Base-by-base conservation (phyloP, 805 yeast species). In the Kodamaea kaohsiungensis region DNA sequence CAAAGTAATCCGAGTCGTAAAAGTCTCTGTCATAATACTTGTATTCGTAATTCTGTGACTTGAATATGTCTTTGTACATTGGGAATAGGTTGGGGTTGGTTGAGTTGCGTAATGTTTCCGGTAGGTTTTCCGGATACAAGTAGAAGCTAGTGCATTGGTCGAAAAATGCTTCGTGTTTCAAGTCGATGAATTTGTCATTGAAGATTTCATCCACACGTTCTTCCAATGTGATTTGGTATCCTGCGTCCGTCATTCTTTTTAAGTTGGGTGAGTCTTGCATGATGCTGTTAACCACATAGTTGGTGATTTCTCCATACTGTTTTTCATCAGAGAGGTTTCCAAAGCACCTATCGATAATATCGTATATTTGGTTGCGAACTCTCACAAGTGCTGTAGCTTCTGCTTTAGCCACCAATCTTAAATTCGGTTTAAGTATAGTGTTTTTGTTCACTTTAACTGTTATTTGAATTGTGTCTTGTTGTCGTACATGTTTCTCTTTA, bases 61-160 rank as follows among this genome's bases (percentile, higher is more conserved):
- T 56, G 65, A 66, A 66, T 3, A 66, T 58, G 2, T 60, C 56
- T 9, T 49, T 51, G 51, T 63, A 67, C 39, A 49, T 45, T 7
- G 49, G 33, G 43, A 55, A 65, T 48, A 63, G 55, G 7, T 53
- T 48, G 9, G 66, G 65, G 17, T 59, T 62, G 22, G 43, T 37
- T 9, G 51, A 12, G 19, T 57, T 54, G 3, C 46, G 46, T 38
- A 43, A 42, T 35, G 48, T 13, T 13, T 46, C 33, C 43, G 48
- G 49, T 10, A 42, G 27, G 30, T 37, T 38, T 9, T 43, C 35
- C 4, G 49, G 46, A n/a, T 45, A 48, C 27, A 45, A 39, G 48
- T 40, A 33, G 19, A 40, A 38, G 3, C 22, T 30, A 7, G 53
- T 51, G 39, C 52, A 40, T 48, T 42, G 45, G 49, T 61, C 60